Conservation (phyloP, 768 basidiomycete species). For the Lepiota venenata region DNA sequence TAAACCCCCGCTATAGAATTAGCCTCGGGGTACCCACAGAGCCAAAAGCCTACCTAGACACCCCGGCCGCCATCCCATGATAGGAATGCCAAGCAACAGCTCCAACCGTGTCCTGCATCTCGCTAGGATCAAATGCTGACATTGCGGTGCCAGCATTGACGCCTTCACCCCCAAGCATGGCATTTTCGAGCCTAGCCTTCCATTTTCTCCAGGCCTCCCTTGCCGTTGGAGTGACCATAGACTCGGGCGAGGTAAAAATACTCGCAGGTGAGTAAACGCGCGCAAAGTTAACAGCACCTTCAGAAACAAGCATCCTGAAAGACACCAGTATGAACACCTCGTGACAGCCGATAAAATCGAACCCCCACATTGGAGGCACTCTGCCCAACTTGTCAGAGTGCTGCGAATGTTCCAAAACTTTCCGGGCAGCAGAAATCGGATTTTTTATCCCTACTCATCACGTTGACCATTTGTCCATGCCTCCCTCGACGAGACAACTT, state of each 20-base stretch:
- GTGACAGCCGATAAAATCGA: neutral
- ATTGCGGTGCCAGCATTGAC: neutral
- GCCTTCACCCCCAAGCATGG: neutral
- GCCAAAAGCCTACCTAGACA: constrained; percentile 54
- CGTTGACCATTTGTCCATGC: neutral
- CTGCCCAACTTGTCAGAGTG: constrained; percentile 52
- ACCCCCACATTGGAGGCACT: constrained; percentile 63
- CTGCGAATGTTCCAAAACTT: constrained; percentile 51
- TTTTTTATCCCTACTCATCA: constrained; percentile 55
- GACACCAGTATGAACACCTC: neutral
- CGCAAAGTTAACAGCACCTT: constrained; percentile 62
- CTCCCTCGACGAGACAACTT: neutral
- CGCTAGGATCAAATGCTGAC: constrained; percentile 14
- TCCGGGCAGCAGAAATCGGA: constrained; percentile 60
- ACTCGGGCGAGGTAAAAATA: constrained; percentile 37
- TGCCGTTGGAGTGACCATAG: constrained; percentile 49
- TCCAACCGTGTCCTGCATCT: constrained; percentile 78
- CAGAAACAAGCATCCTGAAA: constrained; percentile 54
- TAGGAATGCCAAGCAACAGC: constrained; percentile 55
- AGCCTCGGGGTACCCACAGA: neutral
- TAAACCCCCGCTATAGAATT: constrained; percentile 63
- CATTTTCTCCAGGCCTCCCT: constrained; percentile 56
- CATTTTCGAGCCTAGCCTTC: constrained; percentile 40
- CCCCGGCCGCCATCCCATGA: constrained; percentile 60
- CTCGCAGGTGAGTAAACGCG: constrained; percentile 10